phyloP scores from a whole-genome alignment of 2,329 filamentous ascomycete genomes.

The Fusarium annulatum region DNA sequence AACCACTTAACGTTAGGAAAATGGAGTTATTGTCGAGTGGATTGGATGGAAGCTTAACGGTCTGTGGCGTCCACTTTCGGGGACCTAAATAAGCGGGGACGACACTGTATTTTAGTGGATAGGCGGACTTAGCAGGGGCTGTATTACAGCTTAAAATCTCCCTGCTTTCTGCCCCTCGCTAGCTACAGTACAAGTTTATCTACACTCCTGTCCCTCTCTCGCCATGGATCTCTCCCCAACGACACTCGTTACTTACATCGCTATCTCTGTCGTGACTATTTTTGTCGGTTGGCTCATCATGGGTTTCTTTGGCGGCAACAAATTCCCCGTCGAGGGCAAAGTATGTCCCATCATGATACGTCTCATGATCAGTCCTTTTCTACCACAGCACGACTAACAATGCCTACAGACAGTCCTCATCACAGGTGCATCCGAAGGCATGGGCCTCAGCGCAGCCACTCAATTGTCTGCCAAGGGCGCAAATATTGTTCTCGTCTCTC shows the following conservation, averaged over 20 bases:
- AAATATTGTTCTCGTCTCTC: constrained; percentile 85
- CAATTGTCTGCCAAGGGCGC: constrained; percentile 86
- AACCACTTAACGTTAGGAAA: not conserved
- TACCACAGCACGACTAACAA: constrained; percentile 23
- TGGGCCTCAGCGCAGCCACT: constrained; percentile 81
- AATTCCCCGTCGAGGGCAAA: constrained; percentile 87
- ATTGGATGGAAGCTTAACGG: not conserved
- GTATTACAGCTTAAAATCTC: constrained; percentile 3
- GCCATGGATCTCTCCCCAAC: constrained; percentile 37
- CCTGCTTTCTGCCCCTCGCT: constrained; percentile 9
- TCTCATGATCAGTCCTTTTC: constrained; percentile 14
- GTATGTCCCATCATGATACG: constrained; percentile 58
- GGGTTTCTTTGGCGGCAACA: constrained; percentile 76
- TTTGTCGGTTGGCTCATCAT: constrained; percentile 59
- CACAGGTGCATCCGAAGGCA: constrained; percentile 92
- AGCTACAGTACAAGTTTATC: not conserved
- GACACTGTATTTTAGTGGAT: not conserved
- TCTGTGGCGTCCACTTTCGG: not conserved
- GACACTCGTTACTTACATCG: constrained; percentile 12
- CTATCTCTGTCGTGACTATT: constrained; percentile 30
- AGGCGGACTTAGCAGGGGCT: not conserved
- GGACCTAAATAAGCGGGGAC: not conserved
- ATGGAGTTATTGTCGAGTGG: not conserved
- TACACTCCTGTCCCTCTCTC: not conserved
- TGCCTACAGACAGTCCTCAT: constrained; percentile 79